phyloP scores from a whole-genome alignment of 371 early-diverging fungal species.

The Lichtheimia ramosa region DNA sequence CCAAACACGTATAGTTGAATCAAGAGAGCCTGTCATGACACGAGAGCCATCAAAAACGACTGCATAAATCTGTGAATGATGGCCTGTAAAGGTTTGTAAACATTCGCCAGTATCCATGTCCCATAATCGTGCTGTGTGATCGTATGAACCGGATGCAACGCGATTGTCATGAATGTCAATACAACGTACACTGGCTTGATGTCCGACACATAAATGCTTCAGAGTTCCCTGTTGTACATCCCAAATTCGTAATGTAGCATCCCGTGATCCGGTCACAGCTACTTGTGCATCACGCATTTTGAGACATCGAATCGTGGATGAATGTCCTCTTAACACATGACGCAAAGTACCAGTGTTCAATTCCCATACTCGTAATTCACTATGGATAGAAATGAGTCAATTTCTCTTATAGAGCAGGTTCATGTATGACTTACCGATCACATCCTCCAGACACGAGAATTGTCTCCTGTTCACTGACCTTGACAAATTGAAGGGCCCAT shows the following conservation, averaged over 20 bases:
- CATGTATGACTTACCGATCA: slow-evolving; percentile 59
- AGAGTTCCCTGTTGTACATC: slow-evolving; percentile 67
- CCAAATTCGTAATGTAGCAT: slow-evolving; percentile 82
- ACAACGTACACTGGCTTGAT: slow-evolving; percentile 81
- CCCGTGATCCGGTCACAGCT: slow-evolving; percentile 88
- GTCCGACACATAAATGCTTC: slow-evolving; percentile 62
- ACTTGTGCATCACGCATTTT: slow-evolving; percentile 58
- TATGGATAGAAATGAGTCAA: slow-evolving; percentile 19
- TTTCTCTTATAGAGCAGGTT: background rate
- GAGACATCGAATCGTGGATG: slow-evolving; percentile 88
- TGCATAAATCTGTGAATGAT: slow-evolving; percentile 64
- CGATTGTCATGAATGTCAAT: slow-evolving; percentile 74
- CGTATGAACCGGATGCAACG: slow-evolving; percentile 90
- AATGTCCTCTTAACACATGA: slow-evolving; percentile 83
- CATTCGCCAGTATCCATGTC: slow-evolving; percentile 70
- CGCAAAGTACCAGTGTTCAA: slow-evolving; percentile 71
- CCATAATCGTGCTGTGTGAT: slow-evolving; percentile 89
- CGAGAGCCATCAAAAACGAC: slow-evolving; percentile 67
- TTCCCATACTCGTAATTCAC: slow-evolving; percentile 88
- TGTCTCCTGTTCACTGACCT: slow-evolving; percentile 46
- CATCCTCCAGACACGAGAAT: slow-evolving; percentile 77
- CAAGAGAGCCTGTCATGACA: slow-evolving; percentile 73
- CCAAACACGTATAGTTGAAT: slow-evolving; percentile 78
- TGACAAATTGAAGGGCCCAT: slow-evolving; percentile 87
- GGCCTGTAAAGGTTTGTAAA: slow-evolving; percentile 66